phyloP scores from a whole-genome alignment of 2,329 filamentous ascomycete species.

The Penicillium polonicum region DNA sequence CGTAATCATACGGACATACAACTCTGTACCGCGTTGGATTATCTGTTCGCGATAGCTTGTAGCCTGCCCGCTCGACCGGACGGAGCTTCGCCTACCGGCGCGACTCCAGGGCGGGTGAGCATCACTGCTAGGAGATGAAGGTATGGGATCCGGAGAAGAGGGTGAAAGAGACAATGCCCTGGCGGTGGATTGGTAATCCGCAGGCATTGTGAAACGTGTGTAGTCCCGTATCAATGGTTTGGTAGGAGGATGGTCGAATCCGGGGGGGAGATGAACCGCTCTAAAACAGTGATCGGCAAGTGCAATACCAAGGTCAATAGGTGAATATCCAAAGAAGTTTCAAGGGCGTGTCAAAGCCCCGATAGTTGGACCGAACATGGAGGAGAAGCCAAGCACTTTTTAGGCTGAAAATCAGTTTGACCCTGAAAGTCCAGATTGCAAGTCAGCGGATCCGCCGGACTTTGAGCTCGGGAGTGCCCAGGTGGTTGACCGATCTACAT shows the following conservation, averaged over 20 bases:
- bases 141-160: conserved; percentile 45
- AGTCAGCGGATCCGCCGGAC: conserved; percentile 10
- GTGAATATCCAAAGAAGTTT: not conserved
- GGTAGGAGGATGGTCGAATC: conserved; percentile 9
- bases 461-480: not conserved
- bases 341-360: conserved; percentile 25
- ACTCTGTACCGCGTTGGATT: conserved; percentile 37
- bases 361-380: conserved; percentile 18
- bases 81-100: conserved; percentile 42
- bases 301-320: not conserved
- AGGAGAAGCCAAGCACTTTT: conserved; percentile 4
- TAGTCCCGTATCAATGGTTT: conserved; percentile 6
- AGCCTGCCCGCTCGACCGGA: conserved; percentile 34
- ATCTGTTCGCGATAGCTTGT: conserved; percentile 39
- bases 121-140: conserved; percentile 44
- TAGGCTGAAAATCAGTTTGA: conserved; percentile 6
- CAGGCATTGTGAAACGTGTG: conserved; percentile 36
- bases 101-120: conserved; percentile 55
- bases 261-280: conserved; percentile 7
- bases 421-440: conserved; percentile 7
- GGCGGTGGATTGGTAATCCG: conserved; percentile 53
- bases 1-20: conserved; percentile 33
- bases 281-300: conserved; percentile 10
- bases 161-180: conserved; percentile 55
- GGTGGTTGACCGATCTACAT: conserved; percentile 9